These are phyloP conservation scores for Rosa lucieae DNA, from an alignment of 306 rosid genomes.

Conservation along the genomic window DNA sequence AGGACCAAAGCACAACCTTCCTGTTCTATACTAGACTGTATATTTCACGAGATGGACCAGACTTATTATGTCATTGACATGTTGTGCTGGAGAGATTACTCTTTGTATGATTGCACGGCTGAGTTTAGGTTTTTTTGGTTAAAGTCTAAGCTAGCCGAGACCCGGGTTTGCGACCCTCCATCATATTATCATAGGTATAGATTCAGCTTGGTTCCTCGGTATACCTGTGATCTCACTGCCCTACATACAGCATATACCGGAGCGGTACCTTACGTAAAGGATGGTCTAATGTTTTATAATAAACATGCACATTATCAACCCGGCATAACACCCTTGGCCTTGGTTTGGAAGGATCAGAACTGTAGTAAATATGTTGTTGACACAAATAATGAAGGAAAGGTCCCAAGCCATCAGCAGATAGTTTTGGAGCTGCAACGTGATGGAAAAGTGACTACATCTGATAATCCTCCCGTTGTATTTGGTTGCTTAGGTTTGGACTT, in stretches of 20 bases:
- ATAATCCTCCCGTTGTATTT: constrained; percentile 70
- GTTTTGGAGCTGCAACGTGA: constrained; percentile 82
- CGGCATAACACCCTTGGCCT: constrained; percentile 72
- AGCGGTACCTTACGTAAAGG: constrained; percentile 68
- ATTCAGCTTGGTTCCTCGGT: constrained; percentile 67
- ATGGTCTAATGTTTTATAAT: constrained; percentile 75
- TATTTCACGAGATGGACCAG: too few species aligned
- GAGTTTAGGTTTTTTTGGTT: too few species aligned
- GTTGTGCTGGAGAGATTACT: too few species aligned
- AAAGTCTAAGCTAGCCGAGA: too few species aligned
- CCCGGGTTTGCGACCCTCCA: constrained; percentile 66
- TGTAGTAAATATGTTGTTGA: constrained; percentile 94
- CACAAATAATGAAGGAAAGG: constrained; percentile 77
- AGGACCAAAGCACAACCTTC: too few species aligned
- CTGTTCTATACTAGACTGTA: too few species aligned
- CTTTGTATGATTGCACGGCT: too few species aligned
- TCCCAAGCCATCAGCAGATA: constrained; percentile 85
- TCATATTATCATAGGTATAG: constrained; percentile 63
- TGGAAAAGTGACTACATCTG: constrained; percentile 72
- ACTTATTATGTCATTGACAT: too few species aligned
- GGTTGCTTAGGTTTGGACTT: constrained; percentile 64
- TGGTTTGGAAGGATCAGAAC: constrained; percentile 90
- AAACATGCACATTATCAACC: constrained; percentile 92
- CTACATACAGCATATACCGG: constrained; percentile 55
- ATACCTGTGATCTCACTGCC: constrained; percentile 57